Base-by-base conservation (phyloP, 73 alveolate genomes). In the Stentor roeselii region DNA sequence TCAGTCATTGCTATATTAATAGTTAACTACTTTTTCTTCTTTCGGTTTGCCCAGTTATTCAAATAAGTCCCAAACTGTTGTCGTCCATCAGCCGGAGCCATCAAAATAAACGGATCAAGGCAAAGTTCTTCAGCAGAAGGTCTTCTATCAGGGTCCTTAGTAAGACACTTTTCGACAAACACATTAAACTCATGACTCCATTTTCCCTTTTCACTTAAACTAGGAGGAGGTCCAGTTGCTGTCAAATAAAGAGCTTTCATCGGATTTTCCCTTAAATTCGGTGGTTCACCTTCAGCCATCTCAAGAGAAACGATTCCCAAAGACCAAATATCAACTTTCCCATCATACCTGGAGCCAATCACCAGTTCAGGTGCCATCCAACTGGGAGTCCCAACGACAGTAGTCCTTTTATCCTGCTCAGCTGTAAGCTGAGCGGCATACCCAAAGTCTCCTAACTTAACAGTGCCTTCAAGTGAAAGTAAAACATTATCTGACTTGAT, bases 261-360 rank as follows among this genome's bases (percentile, higher is more conserved):
- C 36, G 96, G 92, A 58, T 96, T 87, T n/a, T 95, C 90, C 78
- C 95, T 92, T 34, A 96, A 76, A 85, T 95, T 94, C 30, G 99
- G 99, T n/a, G 99, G 99, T 59, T 97, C 99, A n/a, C 99, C 99
- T 82, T 97, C 99, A 35, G 99, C 99, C 95, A 97, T 90, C 84
- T 97, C 99, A 2, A 97, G 95, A 27, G 97, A 95, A 15, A 98
- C 97, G 3, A 96, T 97, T 3, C 99, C 99, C 14, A 97, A 83
- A 37, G 98, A 91, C 98, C 99, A 97, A 59, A 97, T 97, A 92
- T 97, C 99, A 59, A 98, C 93, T 84, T 96, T 96, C 84, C 90
- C 90, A 90, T 95, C 96, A 86, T 97, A 90, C n/a, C 15, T 21
- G 6, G 60, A 83, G 36, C 94, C 96, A 86, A 60, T 85, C 11